Base-by-base conservation (phyloP, 352 stramenopile genomes). In the Globisporangium rhizosaccharum region DNA sequence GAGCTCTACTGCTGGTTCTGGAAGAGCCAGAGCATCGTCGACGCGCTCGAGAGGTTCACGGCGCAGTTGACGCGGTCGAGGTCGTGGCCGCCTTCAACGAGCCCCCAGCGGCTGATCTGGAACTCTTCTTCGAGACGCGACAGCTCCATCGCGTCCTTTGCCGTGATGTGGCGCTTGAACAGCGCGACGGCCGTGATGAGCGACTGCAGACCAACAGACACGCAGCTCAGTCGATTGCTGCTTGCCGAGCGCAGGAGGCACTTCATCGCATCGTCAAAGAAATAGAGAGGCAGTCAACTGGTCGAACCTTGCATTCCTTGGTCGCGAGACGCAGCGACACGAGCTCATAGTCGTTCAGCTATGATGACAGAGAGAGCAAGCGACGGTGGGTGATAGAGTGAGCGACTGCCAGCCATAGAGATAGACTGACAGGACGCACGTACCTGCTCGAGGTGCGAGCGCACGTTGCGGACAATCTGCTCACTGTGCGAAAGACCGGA, bases 71-170 rank as follows among this genome's bases (percentile, higher is more conserved):
- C 87, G 59, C 87, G 83, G 66, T 96, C 87, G 25, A 96, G 72
- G 66, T 96, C 87, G 61, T 96, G 87, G 58, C 87, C 87, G 39
- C 87, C 87, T 63, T 96, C 87, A 20, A 96, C 87, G 57, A 96
- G 75, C 2, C 87, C 87, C 87, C 87, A 96, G 51, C 84, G 80
- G 56, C 73, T 79, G 63, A 96, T 96, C 75, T 96, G 84, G 71
- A 92, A 96, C 59, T 96, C 86, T 51, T 96, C 86, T 57, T 96
- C 86, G 51, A 94, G 57, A 30, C 86, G 84, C 48, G 79, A 85
- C 17, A 93, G 73, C 5, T 93, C 82, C 71, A 92, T 92, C 10
- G 86, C 86, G 61, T 94, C 85, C 66, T 88, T 93, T 28, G 83
- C 70, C 28, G 82, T 91, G 55, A 94, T 85, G 66, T 94, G 79